Evolutionary conservation across 495 filamentous ascomycete genomes (phyloP).

Genomic region (Parathielavia hyrcaniae): DNA sequence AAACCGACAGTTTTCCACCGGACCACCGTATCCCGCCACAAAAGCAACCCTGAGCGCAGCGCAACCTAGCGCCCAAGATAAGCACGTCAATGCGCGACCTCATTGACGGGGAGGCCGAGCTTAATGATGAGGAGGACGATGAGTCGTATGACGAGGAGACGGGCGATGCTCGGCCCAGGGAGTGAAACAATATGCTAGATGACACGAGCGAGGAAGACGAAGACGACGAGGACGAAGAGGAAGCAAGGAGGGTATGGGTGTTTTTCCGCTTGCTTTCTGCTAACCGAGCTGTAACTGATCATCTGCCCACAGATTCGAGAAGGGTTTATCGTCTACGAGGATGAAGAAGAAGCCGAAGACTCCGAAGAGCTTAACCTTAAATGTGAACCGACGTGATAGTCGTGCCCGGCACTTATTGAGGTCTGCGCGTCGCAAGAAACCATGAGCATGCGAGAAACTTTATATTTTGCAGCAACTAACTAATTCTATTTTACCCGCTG

Average conservation of each 20-base stretch:
- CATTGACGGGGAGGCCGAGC: constrained; percentile 74
- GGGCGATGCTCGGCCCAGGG: constrained; percentile 48
- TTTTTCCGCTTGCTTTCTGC: background rate
- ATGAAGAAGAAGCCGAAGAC: constrained; percentile 70
- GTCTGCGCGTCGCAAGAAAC: no score
- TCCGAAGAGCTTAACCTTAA: constrained; percentile 55
- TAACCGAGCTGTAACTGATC: background rate
- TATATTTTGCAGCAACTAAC: no score
- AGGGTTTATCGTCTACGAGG: constrained; percentile 94
- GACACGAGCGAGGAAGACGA: constrained; percentile 96
- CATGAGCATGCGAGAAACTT: no score
- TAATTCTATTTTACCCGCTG: background rate
- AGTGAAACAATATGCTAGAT: constrained; percentile 43
- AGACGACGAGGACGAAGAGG: constrained; percentile 88
- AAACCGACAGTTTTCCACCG: background rate
- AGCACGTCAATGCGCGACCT: constrained; percentile 59
- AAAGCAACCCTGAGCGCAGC: background rate
- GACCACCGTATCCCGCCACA: background rate
- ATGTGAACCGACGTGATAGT: no score
- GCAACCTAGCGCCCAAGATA: constrained; percentile 45
- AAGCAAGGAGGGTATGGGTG: constrained; percentile 47
- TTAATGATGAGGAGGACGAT: constrained; percentile 88
- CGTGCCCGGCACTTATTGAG: no score
- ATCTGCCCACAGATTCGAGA: constrained; percentile 60
- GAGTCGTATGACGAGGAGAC: constrained; percentile 80